Percentiles rank a stretch among this genome's conserved stretches.
Evolutionary conservation across 208 protist species (phyloP).

Genomic region (Leishmania aethiopica): DNA sequence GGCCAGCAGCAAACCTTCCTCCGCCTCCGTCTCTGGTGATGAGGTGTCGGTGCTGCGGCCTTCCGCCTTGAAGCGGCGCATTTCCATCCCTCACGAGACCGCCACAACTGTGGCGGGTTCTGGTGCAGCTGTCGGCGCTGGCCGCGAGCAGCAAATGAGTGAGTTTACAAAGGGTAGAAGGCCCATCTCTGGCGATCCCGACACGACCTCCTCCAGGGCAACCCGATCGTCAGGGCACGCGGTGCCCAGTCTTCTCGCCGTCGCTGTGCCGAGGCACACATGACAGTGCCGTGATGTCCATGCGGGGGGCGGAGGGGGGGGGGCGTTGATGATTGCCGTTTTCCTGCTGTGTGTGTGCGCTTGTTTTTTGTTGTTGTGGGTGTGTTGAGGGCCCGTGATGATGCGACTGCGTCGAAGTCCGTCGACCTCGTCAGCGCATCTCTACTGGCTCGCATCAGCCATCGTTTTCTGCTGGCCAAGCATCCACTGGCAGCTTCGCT

Average conservation of each 20-base stretch:
- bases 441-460: background rate
- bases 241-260: background rate
- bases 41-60: conserved; percentile 15
- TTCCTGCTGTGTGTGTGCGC: background rate
- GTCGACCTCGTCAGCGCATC: background rate
- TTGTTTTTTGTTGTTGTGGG: background rate
- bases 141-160: background rate
- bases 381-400: background rate
- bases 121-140: background rate
- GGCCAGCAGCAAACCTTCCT: background rate
- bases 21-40: background rate
- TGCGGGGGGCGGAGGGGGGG: no score
- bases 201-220: background rate
- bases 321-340: background rate
- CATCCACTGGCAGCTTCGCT: background rate
- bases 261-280: background rate
- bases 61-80: background rate
- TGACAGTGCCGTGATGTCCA: background rate
- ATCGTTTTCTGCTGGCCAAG: background rate
- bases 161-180: background rate
- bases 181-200: background rate
- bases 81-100: conserved; percentile 1
- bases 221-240: background rate
- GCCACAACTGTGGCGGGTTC: background rate
- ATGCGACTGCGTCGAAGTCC: background rate